phyloP scores from a whole-genome alignment of 129 eudicot species.

The Artemisia annua region DNA sequence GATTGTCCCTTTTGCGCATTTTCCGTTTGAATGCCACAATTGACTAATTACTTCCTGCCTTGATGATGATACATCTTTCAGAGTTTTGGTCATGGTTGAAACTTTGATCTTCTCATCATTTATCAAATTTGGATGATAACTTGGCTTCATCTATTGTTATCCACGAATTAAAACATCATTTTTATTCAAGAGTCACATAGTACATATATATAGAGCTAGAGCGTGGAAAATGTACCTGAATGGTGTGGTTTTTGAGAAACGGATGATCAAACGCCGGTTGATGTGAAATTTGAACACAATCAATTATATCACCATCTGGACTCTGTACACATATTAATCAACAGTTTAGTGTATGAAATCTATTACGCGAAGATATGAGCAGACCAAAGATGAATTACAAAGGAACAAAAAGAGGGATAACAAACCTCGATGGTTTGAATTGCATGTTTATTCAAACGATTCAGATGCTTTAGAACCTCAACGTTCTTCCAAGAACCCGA shows the following conservation, averaged over 20 bases:
- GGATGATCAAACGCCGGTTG: slow-evolving; percentile 96
- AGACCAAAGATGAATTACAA: neutral
- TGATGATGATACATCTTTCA: slow-evolving; percentile 18
- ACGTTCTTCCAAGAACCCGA: slow-evolving; percentile 16
- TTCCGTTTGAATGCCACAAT: slow-evolving; percentile 70
- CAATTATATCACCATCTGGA: slow-evolving; percentile 82
- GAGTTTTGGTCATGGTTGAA: slow-evolving; percentile 17
- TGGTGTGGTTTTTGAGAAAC: slow-evolving; percentile 63
- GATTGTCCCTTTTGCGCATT: slow-evolving; percentile 66
- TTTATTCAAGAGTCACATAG: no score
- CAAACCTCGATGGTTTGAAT: slow-evolving; percentile 61
- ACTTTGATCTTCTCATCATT: slow-evolving; percentile 44
- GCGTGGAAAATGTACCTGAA: slow-evolving; percentile 44
- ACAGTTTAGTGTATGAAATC: neutral
- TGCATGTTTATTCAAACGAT: slow-evolving; percentile 59
- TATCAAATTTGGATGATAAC: slow-evolving; percentile 71
- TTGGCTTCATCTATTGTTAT: slow-evolving; percentile 54
- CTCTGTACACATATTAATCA: slow-evolving; percentile 37
- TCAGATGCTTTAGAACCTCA: slow-evolving; percentile 59
- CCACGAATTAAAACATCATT: no score
- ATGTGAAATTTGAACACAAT: slow-evolving; percentile 64
- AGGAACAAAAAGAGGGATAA: neutral
- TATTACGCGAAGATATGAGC: neutral
- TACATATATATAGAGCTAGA: neutral
- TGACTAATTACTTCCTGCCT: slow-evolving; percentile 41